Evolutionary conservation across 2,329 filamentous ascomycete genomes (phyloP).

Genomic region (Botrytis porri): DNA sequence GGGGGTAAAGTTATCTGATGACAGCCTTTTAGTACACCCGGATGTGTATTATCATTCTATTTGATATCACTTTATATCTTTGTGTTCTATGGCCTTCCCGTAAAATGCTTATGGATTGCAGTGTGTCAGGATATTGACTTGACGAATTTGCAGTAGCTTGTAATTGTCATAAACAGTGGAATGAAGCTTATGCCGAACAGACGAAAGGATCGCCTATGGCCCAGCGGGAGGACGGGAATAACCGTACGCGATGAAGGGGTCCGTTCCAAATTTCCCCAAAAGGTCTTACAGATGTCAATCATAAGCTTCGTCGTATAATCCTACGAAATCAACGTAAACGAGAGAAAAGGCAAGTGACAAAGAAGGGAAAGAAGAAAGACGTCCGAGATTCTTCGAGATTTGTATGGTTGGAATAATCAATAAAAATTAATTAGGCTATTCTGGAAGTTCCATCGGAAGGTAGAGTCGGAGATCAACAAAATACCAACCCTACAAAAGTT

Average conservation of each 20-base stretch:
- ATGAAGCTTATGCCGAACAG: constrained; percentile 18
- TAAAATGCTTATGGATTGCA: not conserved
- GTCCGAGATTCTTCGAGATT: not conserved
- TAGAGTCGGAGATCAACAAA: not conserved
- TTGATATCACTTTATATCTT: not conserved
- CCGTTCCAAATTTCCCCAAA: constrained; percentile 21
- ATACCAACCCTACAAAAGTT: not conserved
- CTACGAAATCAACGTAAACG: constrained; percentile 9
- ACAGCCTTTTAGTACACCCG: not conserved
- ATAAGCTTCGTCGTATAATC: constrained; percentile 16
- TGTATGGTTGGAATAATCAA: constrained; percentile 1
- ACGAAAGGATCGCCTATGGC: not conserved
- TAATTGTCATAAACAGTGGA: not conserved
- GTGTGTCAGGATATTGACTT: not conserved
- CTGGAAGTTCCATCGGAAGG: not conserved
- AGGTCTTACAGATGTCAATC: not conserved
- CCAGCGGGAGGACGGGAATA: constrained; percentile 24
- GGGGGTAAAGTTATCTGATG: constrained; percentile 15
- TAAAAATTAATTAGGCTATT: not conserved
- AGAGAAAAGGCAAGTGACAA: not conserved
- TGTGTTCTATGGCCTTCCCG: not conserved
- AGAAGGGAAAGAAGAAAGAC: not conserved
- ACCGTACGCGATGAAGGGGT: constrained; percentile 17
- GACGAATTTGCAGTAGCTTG: not conserved
- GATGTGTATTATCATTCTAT: not conserved